Base-by-base conservation (phyloP, 2,329 filamentous ascomycete species). In the Fusarium verrucosum region DNA sequence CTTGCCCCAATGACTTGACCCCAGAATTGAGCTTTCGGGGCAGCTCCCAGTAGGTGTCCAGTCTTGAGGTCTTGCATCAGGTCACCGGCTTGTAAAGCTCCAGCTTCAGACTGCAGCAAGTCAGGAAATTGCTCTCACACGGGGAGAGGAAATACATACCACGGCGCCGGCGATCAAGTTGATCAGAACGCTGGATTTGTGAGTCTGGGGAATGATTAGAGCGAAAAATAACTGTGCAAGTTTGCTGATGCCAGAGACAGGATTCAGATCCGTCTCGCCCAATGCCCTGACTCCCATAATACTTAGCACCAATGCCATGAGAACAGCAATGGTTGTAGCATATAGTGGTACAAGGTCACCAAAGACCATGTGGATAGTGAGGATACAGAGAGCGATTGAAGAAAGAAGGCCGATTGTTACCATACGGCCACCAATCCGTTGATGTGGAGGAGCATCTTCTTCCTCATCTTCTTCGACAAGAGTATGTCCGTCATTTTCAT, bases 11-110 rank as follows among this genome's bases (percentile, higher is more conserved):
- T 94, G 19, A 98, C 87, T 74, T 99, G 95, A 1, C 95, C 95
- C 84, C 92, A 97, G 75, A 99, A 99, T 72, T 99, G 95, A 1
- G 95, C 95, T 70, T 91, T 95, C 0, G 95, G 95, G 5, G 92
- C 91, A 1, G 95, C 95, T 11, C 94, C 94, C 1, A 99, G 85
- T 0, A 99, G 81, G 76, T 99, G 94, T 0, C 95, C 95, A 0
- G 95, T 97, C 77, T 99, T 99, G 26, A 99, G 85, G 74, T 99
- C 95, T 75, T 99, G 95, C 85, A 99, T 92, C 52, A 99, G 87
- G 76, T 99, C 95, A 10, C 95, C 95, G 4, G 95, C 94, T 80
- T 99, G 95, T 6, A 98, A 82, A 5, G 95, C 95, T 7, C 95
- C 83, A 45, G 78, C 78, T 73, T 80, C 78, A 4, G 78, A 79